Evolutionary conservation across 1,139 yeast species (phyloP), one percentile per base, ranked within the genome.

Genomic region (Saccharomyces hybrid): DNA sequence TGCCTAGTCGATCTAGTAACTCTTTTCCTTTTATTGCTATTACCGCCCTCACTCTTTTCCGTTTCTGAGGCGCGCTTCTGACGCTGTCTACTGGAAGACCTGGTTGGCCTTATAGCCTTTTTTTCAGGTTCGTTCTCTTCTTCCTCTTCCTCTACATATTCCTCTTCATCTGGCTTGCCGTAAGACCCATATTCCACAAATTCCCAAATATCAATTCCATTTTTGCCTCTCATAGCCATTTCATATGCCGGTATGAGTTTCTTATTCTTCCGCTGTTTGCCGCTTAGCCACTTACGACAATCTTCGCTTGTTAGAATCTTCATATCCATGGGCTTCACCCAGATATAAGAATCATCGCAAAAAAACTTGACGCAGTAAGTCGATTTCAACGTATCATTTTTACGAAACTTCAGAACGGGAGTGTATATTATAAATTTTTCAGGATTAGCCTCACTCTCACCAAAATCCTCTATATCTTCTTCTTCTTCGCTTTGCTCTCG

Each of bases 321-420:
- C 49, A 67, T 48, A 53, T 65, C 69, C 23, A 34, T 46, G 13
- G 60, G 57, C 54, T 64, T 67, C 4, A 65, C 59, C 71, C 71
- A 68, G 23, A 60, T 64, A 52, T 68, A 68, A 1, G 69, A 64
- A 52, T 67, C 70, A 55, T 68, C 71, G 53, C 62, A 62, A 34
- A 67, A 61, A 51, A 68, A 68, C 57, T 67, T 68, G 20, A 68
- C 67, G 54, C 71, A 67, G 53, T 67, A 68, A 4, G 56, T 52
- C 1, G 61, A 55, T 47, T 59, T 59, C 23, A 56, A 50, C n/a
- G 44, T 46, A 14, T 55, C 56, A 49, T 56, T 60, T 55, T 64
- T 67, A 28, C 59, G 59, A 51, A 67, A 67, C 48, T 62, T 63
- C 44, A 67, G 52, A 11, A 58, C 47, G 4, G 59, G 56, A 16